Base-by-base conservation (phyloP, 2,329 filamentous ascomycete species). In the Fusarium tjaetaba region DNA sequence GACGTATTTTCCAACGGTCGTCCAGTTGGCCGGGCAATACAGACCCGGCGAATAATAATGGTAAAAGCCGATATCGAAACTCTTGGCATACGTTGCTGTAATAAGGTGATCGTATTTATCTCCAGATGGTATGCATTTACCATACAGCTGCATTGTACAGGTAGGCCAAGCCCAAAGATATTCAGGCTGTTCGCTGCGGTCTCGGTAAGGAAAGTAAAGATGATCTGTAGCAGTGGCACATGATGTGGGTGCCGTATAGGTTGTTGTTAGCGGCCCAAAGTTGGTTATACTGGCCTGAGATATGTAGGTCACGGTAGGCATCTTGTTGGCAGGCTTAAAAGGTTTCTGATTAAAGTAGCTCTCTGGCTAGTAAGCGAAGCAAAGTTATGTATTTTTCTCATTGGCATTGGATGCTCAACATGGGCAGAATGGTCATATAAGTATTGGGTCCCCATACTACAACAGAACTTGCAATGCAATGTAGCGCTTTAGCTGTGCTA, bases 31-130 rank as follows among this genome's bases (percentile, higher is more conserved):
- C 5, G 49, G 49, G 30, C 49, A 52, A 7, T 52, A 22, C 15
- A 52, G 13, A 2, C 49, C 49, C 3, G 49, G 49, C 4, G 49
- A 52, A 4, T 52, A 36, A 10, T 52, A 36, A 20, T 52, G 49
- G 18, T 52, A 52, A 36, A 52, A 52, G 1, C 30, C 49, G 24
- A 4, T 4, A 10, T 52, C 49, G 1, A 52, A 2, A 0, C 30
- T 51, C 48, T 52, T 52, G 32, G 30, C 16, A 52, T 20, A 52
- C 8, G 49, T 15, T 26, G 30, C 49, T 26, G 49, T 52, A 13
- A 52, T 52, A 6, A 52, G 49, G 9, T 52, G 49, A 22, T 52
- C 49, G n/a, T 52, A 52, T 20, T 36, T 32, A 52, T 52, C 49
- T 26, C 49, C 30, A 4, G 30, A 36, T 3, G 49, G 49, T 52